Conservation (phyloP, 345 rosid species). For the Boechera retrofracta region DNA sequence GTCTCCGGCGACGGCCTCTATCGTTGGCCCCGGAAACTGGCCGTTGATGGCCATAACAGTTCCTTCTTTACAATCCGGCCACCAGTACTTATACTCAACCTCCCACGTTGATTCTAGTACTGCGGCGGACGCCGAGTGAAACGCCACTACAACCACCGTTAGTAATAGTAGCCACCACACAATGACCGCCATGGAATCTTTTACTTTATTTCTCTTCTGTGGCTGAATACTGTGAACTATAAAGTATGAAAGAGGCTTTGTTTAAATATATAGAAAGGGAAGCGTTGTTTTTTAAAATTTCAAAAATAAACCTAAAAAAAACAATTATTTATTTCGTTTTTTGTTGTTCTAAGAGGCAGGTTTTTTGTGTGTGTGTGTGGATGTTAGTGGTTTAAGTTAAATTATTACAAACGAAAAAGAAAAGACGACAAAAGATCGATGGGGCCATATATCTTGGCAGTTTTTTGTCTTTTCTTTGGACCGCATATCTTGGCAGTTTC, state of each 20-base stretch:
- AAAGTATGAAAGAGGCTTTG: constrained; percentile 3
- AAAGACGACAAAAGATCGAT: constrained; percentile 23
- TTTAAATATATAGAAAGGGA: background rate
- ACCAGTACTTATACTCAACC: constrained; percentile 62
- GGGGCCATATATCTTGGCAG: background rate
- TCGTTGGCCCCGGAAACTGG: constrained; percentile 87
- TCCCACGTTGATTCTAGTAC: constrained; percentile 60
- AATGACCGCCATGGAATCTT: constrained; percentile 5
- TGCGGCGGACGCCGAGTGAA: constrained; percentile 26
- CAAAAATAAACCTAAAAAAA: background rate
- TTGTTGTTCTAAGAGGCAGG: background rate
- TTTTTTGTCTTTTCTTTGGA: too few relatives aligned
- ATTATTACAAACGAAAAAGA: background rate
- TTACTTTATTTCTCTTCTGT: background rate
- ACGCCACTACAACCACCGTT: constrained; percentile 21
- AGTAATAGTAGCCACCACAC: constrained; percentile 29
- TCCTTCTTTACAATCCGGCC: constrained; percentile 75
- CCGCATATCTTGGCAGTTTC: background rate
- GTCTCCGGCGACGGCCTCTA: constrained; percentile 67
- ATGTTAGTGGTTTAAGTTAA: background rate
- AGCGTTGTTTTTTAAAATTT: background rate
- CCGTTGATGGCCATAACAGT: constrained; percentile 79
- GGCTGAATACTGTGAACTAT: background rate
- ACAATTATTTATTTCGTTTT: background rate
- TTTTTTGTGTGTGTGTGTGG: background rate